A percentile compares a stretch with the other conserved stretches of the same genome.
Conservation (phyloP, 768 basidiomycete species). For the Coprinopsis strossmayeri region DNA sequence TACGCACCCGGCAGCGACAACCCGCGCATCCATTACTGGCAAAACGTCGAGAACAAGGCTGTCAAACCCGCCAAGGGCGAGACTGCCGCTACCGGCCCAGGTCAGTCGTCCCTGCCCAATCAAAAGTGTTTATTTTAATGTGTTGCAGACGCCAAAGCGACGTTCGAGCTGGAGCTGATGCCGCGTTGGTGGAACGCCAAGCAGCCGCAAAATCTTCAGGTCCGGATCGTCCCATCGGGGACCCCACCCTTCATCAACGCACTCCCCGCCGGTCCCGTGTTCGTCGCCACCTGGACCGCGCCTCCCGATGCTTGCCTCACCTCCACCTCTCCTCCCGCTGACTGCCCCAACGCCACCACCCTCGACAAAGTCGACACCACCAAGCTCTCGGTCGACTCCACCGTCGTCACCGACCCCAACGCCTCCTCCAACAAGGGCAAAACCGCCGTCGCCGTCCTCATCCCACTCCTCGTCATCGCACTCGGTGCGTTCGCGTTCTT, state of each 20-base stretch:
- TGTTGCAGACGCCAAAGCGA: no score
- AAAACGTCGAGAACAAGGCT: no score
- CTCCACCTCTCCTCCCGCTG: constrained; percentile 24
- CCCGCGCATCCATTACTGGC: constrained; percentile 53
- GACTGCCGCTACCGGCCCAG: constrained; percentile 38
- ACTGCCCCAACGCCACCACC: constrained; percentile 35
- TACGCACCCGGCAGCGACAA: constrained; percentile 38
- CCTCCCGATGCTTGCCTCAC: constrained; percentile 24
- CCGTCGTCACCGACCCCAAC: constrained; percentile 31
- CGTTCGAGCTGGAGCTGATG: constrained; percentile 43
- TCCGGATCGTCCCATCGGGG: constrained; percentile 49
- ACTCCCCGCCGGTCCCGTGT: constrained; percentile 62
- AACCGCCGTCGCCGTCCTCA: constrained; percentile 60
- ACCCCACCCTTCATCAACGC: constrained; percentile 43
- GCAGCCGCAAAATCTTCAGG: constrained; percentile 40
- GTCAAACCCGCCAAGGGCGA: no score
- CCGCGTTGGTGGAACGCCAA: constrained; percentile 72
- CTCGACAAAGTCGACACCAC: constrained; percentile 26
- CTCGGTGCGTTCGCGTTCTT: constrained; percentile 42
- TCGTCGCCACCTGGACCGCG: constrained; percentile 53
- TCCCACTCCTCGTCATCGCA: constrained; percentile 51
- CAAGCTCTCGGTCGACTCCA: no score
- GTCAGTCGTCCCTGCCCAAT: background rate
- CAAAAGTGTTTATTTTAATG: no score
- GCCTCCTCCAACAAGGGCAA: constrained; percentile 26